Evolutionary conservation across 2,329 filamentous ascomycete genomes (phyloP).

Genomic region (Diaporthe sp.): DNA sequence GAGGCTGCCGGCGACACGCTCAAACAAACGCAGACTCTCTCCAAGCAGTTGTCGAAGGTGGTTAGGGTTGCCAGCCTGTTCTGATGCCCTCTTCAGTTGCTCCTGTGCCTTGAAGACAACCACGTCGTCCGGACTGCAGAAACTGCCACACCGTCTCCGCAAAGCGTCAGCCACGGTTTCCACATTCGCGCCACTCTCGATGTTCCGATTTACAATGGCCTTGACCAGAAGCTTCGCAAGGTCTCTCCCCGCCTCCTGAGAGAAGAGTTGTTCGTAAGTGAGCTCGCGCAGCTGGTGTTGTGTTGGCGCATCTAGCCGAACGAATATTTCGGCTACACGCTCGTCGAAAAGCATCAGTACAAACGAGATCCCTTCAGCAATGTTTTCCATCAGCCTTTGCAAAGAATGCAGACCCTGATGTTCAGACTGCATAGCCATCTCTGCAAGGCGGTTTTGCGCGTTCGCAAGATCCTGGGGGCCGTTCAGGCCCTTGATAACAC

Average conservation of each 20-base stretch:
- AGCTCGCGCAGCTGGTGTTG: conserved; percentile 80
- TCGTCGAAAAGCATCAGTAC: conserved; percentile 96
- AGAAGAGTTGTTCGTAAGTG: conserved; percentile 91
- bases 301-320: conserved; percentile 78
- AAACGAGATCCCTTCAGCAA: conserved; percentile 97
- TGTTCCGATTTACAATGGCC: conserved; percentile 97
- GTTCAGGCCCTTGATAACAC: conserved; percentile 93
- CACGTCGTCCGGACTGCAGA: conserved; percentile 97
- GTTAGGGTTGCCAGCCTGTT: conserved; percentile 82
- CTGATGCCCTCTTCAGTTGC: conserved; percentile 88
- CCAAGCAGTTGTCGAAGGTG: conserved; percentile 84
- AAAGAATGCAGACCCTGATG: conserved; percentile 92
- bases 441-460: conserved; percentile 86
- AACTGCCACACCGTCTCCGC: conserved; percentile 91
- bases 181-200: conserved; percentile 95
- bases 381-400: conserved; percentile 87
- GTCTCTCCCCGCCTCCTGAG: conserved; percentile 82
- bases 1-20: conserved; percentile 87
- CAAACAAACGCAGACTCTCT: conserved; percentile 89
- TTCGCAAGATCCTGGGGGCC: conserved; percentile 88
- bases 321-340: conserved; percentile 88
- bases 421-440: conserved; percentile 92
- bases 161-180: conserved; percentile 98
- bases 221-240: conserved; percentile 96
- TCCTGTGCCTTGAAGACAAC: conserved; percentile 99